These are phyloP conservation scores for Ustilago bromivora DNA, from an alignment of 1,284 basidiomycete species.

Conservation along the genomic window DNA sequence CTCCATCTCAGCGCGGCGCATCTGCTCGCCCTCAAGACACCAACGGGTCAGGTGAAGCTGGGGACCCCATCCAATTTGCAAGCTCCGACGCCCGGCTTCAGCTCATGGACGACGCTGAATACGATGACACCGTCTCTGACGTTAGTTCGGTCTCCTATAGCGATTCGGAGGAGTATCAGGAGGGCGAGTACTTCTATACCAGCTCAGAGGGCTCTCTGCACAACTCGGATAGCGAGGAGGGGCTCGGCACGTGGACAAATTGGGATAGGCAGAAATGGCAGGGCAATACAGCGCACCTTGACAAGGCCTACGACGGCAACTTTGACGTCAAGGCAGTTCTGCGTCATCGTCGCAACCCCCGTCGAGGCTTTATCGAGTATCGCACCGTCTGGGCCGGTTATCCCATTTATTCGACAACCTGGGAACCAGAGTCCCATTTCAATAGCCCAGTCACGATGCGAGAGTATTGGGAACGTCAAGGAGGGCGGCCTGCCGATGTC, in stretches of 20 bases:
- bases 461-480: constrained; percentile 45
- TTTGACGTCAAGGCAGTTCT: constrained; percentile 36
- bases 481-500: constrained; percentile 29
- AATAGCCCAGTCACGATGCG: constrained; percentile 19
- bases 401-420: constrained; percentile 38
- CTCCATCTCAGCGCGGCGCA: constrained; percentile 8
- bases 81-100: constrained; percentile 11
- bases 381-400: constrained; percentile 42
- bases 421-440: constrained; percentile 42
- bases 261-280: constrained; percentile 42
- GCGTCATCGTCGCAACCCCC: constrained; percentile 39
- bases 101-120: not conserved
- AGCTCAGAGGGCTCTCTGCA: constrained; percentile 49
- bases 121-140: constrained; percentile 23
- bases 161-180: constrained; percentile 23
- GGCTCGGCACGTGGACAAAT: constrained; percentile 34
- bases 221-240: constrained; percentile 32
- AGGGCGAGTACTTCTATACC: constrained; percentile 29
- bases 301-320: constrained; percentile 35
- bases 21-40: constrained; percentile 12
- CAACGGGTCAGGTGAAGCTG: constrained; percentile 2
- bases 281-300: constrained; percentile 27
- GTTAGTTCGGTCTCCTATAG: constrained; percentile 25
- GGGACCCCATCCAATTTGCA: constrained; percentile 17
- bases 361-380: constrained; percentile 42